Conservation (phyloP, 306 rosid genomes). For the Adenanthera pavonina region DNA sequence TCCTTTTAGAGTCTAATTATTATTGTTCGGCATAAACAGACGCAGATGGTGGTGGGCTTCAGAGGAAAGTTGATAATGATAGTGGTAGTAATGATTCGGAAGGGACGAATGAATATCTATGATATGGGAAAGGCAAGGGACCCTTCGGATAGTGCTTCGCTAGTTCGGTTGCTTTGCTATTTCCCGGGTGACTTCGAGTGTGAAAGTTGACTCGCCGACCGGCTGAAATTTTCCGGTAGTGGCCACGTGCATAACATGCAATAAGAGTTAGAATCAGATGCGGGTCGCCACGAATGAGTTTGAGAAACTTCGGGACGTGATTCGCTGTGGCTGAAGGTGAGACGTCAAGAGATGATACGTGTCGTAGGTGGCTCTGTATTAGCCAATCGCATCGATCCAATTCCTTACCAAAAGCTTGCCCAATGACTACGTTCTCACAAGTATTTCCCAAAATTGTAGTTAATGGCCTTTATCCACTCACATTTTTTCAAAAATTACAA, state of each 20-base stretch:
- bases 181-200: neutral
- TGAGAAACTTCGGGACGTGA: neutral
- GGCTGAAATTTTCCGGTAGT: neutral
- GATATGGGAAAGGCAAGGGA: neutral
- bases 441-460: neutral
- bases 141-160: neutral
- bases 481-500: too few relatives aligned
- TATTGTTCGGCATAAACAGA: neutral
- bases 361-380: neutral
- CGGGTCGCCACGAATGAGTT: neutral
- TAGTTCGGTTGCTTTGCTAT: neutral
- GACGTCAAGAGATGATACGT: neutral
- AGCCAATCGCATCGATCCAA: neutral
- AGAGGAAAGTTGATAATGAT: neutral
- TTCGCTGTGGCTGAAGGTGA: neutral
- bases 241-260: neutral
- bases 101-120: neutral
- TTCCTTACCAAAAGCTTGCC: neutral
- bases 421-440: neutral
- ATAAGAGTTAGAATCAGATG: neutral
- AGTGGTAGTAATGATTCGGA: neutral
- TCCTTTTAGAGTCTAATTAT: constrained; percentile 6
- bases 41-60: neutral
- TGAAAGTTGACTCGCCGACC: neutral
- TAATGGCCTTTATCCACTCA: neutral